phyloP scores from a whole-genome alignment of 1,139 yeast species.

The Hansenula lynferdii region DNA sequence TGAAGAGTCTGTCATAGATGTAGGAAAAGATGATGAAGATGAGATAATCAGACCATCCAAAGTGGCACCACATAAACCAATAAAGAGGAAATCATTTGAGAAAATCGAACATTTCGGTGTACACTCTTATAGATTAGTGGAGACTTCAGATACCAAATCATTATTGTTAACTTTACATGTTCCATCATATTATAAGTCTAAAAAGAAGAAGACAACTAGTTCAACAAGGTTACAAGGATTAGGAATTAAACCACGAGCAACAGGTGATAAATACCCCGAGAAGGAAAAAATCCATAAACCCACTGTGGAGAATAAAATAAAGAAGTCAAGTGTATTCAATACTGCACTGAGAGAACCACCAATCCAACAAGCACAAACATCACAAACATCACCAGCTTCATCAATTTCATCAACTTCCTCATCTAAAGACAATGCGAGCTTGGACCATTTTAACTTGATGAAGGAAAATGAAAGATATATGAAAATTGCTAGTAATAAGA shows the following conservation, averaged over 20 bases:
- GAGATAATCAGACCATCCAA: background rate
- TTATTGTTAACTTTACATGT: conserved; percentile 11
- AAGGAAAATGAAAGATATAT: conserved; percentile 5
- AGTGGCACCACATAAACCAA: background rate
- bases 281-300: background rate
- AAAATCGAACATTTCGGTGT: conserved; percentile 8
- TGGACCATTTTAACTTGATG: background rate
- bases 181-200: conserved; percentile 11
- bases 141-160: background rate
- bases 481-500: conserved; percentile 13
- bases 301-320: too few relatives aligned
- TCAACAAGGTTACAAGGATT: background rate
- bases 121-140: conserved; percentile 7
- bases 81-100: conserved; percentile 3
- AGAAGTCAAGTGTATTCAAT: background rate
- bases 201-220: background rate
- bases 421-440: too few relatives aligned
- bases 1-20: too few relatives aligned
- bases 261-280: background rate
- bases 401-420: background rate
- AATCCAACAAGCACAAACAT: background rate
- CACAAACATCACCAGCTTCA: background rate
- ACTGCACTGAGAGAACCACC: too few relatives aligned
- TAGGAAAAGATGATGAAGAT: background rate
- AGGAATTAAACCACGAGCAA: background rate